Percentiles rank a stretch among this genome's conserved stretches.
Conservation (phyloP, 2,329 filamentous ascomycete genomes). For the Nigrograna mackinnonii region DNA sequence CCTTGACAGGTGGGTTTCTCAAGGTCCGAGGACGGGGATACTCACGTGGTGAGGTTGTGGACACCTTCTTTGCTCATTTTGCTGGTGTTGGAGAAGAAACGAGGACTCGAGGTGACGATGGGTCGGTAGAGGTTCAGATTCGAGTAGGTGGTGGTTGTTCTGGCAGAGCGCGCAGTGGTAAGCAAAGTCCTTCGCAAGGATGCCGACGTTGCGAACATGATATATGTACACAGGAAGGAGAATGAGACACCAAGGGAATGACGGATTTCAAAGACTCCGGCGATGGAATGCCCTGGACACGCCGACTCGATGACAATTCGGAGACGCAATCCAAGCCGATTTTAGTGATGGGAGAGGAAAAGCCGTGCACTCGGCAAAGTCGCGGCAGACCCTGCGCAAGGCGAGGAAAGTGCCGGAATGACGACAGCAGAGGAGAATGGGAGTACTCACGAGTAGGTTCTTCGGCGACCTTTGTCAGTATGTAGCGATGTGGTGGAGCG, state of each 20-base stretch:
- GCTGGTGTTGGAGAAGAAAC: constrained; percentile 46
- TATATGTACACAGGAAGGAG: constrained; percentile 30
- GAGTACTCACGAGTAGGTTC: constrained; percentile 27
- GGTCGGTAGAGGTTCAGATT: constrained; percentile 32
- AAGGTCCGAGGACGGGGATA: constrained; percentile 11
- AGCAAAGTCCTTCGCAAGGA: constrained; percentile 46
- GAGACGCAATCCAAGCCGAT: constrained; percentile 16
- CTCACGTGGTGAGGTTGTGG: constrained; percentile 53
- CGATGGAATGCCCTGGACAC: constrained; percentile 38
- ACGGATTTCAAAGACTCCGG: constrained; percentile 38
- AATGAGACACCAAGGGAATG: constrained; percentile 19
- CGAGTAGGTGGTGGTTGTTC: constrained; percentile 27
- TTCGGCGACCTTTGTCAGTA: constrained; percentile 4
- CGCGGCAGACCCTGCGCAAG: constrained; percentile 27
- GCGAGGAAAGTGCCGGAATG: no score
- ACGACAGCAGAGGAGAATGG: constrained; percentile 10
- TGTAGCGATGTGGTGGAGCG: constrained; percentile 1
- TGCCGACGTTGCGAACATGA: constrained; percentile 43
- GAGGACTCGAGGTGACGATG: constrained; percentile 27
- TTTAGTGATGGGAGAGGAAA: constrained; percentile 11
- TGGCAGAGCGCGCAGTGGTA: constrained; percentile 41
- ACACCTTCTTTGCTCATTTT: constrained; percentile 52
- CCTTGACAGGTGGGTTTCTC: constrained; percentile 3
- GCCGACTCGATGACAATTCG: constrained; percentile 30
- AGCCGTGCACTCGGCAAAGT: constrained; percentile 34